Evolutionary conservation across 192 early-diverging fungal genomes (phyloP).

Genomic region (Paraglomus brasilianum): DNA sequence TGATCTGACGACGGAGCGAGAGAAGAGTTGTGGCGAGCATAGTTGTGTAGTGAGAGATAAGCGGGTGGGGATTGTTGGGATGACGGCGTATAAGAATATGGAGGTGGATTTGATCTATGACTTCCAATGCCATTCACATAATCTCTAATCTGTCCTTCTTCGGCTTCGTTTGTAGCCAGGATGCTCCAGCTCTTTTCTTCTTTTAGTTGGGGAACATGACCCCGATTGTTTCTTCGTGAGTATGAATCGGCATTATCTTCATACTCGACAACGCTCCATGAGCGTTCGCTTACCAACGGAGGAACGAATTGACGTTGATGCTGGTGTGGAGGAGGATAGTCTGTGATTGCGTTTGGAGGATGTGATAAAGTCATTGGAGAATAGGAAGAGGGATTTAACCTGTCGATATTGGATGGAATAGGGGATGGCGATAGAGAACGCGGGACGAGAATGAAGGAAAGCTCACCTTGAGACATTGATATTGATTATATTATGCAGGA

Average conservation of each 20-base stretch:
- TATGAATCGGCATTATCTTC: neutral
- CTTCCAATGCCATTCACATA: neutral
- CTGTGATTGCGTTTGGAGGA: no score
- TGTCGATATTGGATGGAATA: no score
- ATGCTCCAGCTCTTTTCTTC: neutral
- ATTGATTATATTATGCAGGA: no score
- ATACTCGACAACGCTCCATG: slow-evolving; percentile 8
- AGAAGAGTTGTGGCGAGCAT: neutral
- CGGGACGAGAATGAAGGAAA: no score
- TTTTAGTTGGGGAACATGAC: neutral
- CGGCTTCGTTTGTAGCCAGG: neutral
- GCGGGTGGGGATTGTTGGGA: neutral
- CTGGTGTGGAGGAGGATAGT: neutral
- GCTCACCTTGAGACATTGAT: no score
- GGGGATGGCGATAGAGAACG: no score
- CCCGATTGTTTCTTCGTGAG: neutral
- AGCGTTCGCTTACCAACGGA: neutral
- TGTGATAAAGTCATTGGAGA: no score
- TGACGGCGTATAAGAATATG: neutral
- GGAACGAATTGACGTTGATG: neutral
- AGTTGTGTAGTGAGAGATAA: neutral
- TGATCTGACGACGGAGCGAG: no score
- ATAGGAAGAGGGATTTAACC: no score
- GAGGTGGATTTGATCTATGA: neutral
- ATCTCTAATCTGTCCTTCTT: neutral